Evolutionary conservation across 2,329 filamentous ascomycete species (phyloP).

Genomic region (Aureobasidium sp.): DNA sequence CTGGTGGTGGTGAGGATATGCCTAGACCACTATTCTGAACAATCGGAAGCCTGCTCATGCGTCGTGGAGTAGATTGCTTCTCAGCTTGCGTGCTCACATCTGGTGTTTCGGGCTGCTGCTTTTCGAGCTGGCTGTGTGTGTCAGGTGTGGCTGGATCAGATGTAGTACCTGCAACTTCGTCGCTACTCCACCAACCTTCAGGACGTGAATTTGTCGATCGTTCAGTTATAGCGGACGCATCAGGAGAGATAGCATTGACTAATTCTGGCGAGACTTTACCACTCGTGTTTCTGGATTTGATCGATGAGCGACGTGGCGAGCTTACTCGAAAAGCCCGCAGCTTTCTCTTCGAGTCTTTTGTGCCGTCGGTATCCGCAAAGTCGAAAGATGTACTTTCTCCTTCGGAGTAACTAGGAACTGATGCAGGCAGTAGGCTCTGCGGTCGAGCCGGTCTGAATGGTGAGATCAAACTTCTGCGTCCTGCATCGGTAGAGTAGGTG

Average conservation of each 20-base stretch:
- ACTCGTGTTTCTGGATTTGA: not conserved
- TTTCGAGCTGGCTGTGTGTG: not conserved
- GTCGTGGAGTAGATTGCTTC: not conserved
- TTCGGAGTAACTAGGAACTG: constrained; percentile 17
- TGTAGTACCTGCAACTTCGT: constrained; percentile 13
- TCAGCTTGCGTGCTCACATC: not conserved
- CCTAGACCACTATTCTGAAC: not conserved
- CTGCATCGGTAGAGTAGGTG: constrained; percentile 42
- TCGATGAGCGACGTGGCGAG: not conserved
- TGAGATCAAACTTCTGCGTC: constrained; percentile 7
- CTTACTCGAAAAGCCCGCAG: not conserved
- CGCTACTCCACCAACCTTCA: constrained; percentile 16
- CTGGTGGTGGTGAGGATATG: constrained; percentile 1
- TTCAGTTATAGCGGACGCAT: constrained; percentile 12
- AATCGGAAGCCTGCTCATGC: not conserved
- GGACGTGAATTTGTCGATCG: constrained; percentile 15
- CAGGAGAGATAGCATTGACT: not conserved
- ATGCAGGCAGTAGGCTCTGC: constrained; percentile 7
- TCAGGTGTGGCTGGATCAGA: constrained; percentile 15
- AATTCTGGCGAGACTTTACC: constrained; percentile 4
- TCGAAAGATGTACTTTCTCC: constrained; percentile 10
- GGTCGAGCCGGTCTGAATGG: constrained; percentile 14
- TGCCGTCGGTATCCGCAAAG: constrained; percentile 7
- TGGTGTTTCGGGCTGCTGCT: not conserved
- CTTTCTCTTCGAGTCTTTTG: not conserved